A percentile compares a stretch with the other conserved stretches of the same genome.
These are phyloP conservation scores for Phoma herbarum DNA, from an alignment of 2,329 filamentous ascomycete species.

Conservation along the genomic window DNA sequence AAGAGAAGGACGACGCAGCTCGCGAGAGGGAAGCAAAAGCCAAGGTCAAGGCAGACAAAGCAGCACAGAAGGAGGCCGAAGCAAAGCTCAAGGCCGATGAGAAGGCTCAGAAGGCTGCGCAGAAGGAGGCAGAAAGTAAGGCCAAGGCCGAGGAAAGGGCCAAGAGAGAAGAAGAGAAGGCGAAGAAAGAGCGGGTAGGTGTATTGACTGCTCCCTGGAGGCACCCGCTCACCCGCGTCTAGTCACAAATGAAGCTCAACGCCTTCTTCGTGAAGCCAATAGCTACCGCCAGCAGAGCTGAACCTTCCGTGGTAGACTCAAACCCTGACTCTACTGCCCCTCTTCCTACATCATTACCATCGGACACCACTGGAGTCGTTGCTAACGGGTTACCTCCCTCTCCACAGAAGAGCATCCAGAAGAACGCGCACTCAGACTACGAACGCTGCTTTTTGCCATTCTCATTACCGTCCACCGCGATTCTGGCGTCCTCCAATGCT, in stretches of 20 bases:
- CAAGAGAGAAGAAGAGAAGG: conserved; percentile 53
- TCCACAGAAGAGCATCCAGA: conserved; percentile 44
- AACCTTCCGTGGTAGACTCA: conserved; percentile 42
- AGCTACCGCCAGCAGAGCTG: conserved; percentile 39
- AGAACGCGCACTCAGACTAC: conserved; percentile 53
- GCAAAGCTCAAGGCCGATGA: conserved; percentile 49
- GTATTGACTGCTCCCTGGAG: conserved; percentile 20
- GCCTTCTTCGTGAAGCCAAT: conserved; percentile 57
- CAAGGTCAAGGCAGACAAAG: conserved; percentile 48
- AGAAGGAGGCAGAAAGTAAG: conserved; percentile 49
- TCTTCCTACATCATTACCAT: conserved; percentile 38
- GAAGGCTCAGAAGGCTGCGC: conserved; percentile 46
- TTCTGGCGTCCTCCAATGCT: conserved; percentile 66
- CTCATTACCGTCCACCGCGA: conserved; percentile 76
- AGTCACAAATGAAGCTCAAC: conserved; percentile 55
- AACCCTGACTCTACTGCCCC: conserved; percentile 44
- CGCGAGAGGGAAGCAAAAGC: conserved; percentile 52
- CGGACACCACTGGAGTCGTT: conserved; percentile 28
- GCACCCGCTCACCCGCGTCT: conserved; percentile 27
- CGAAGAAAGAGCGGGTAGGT: conserved; percentile 53
- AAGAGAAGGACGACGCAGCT: conserved; percentile 54
- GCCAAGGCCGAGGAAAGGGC: conserved; percentile 52
- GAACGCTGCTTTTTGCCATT: conserved; percentile 81
- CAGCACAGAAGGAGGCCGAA: conserved; percentile 47
- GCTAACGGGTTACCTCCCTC: conserved; percentile 44